A percentile compares a stretch with the other conserved stretches of the same genome.
Conservation (phyloP, 352 stramenopile genomes). For the Pythium pectinolyticum region DNA sequence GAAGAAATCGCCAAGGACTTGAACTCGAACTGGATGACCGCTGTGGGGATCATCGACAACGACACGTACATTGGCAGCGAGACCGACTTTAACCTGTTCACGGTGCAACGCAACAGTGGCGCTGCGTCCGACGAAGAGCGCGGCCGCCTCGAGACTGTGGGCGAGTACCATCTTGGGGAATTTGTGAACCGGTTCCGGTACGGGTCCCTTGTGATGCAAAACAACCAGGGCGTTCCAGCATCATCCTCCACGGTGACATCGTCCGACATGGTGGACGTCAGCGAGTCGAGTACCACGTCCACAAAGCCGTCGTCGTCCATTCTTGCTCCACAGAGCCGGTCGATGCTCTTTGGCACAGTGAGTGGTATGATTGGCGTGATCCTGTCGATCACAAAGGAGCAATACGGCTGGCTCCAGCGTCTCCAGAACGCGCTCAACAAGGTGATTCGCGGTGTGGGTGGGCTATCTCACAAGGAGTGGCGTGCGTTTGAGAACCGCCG, state of each 20-base stretch:
- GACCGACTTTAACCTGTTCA: conserved; percentile 95
- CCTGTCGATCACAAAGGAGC: conserved; percentile 88
- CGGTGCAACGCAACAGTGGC: conserved; percentile 91
- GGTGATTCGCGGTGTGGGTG: conserved; percentile 90
- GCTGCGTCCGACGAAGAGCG: conserved; percentile 92
- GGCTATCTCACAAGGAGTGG: conserved; percentile 92
- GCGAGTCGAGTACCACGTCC: conserved; percentile 9
- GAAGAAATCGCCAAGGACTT: conserved; percentile 96
- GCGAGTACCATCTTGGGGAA: conserved; percentile 95
- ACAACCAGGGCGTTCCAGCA: conserved; percentile 31
- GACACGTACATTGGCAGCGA: conserved; percentile 95
- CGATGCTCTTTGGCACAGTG: conserved; percentile 94
- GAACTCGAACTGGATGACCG: conserved; percentile 96
- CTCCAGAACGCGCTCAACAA: conserved; percentile 89
- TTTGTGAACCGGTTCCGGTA: conserved; percentile 96
- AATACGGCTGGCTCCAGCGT: conserved; percentile 91
- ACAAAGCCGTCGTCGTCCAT: conserved; percentile 14
- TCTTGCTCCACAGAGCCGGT: conserved; percentile 31
- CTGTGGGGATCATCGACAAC: conserved; percentile 92
- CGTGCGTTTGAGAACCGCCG: conserved; percentile 91
- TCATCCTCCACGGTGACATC: not conserved
- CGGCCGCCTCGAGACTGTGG: conserved; percentile 90
- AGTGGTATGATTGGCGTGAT: conserved; percentile 96
- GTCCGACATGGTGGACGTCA: conserved; percentile 58
- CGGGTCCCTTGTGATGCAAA: conserved; percentile 95